Percentiles rank a stretch among this genome's conserved stretches.
These are phyloP conservation scores for Lactarius tabidus DNA, from an alignment of 768 basidiomycete genomes.

Conservation along the genomic window DNA sequence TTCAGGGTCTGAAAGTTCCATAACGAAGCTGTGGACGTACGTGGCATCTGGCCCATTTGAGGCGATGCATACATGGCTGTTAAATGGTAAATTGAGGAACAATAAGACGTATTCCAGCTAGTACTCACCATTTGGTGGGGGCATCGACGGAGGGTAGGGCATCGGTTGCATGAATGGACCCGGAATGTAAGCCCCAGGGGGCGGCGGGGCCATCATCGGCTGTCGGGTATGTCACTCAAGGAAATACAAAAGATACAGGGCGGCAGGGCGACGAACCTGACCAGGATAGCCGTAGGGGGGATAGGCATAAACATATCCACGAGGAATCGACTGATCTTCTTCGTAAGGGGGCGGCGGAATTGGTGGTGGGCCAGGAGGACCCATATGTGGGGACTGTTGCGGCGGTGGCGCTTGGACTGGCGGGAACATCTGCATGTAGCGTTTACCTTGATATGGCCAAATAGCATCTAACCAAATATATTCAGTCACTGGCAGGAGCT, in stretches of 20 bases:
- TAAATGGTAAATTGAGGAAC: slow-evolving; percentile 13
- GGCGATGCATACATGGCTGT: slow-evolving; percentile 79
- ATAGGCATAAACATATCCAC: slow-evolving; percentile 67
- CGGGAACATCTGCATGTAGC: slow-evolving; percentile 76
- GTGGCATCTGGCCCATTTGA: slow-evolving; percentile 84
- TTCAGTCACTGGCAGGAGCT: not conserved
- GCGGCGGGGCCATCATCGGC: slow-evolving; percentile 82
- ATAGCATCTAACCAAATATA: slow-evolving; percentile 46
- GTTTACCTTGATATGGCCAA: slow-evolving; percentile 91
- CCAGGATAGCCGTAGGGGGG: slow-evolving; percentile 74
- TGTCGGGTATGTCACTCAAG: slow-evolving; percentile 29
- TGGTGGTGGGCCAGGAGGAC: slow-evolving; percentile 62
- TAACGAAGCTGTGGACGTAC: slow-evolving; percentile 43
- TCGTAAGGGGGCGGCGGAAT: slow-evolving; percentile 76
- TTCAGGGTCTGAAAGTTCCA: slow-evolving; percentile 5
- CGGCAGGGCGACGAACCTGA: slow-evolving; percentile 47
- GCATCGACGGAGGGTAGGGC: slow-evolving; percentile 77
- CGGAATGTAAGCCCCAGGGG: slow-evolving; percentile 76
- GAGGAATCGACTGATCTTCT: slow-evolving; percentile 60
- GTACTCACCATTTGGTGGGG: slow-evolving; percentile 61
- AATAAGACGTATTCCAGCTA: slow-evolving; percentile 3
- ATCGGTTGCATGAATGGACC: slow-evolving; percentile 82
- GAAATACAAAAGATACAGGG: slow-evolving; percentile 2
- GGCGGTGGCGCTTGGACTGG: slow-evolving; percentile 54
- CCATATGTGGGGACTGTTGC: slow-evolving; percentile 62